Evolutionary conservation across 495 filamentous ascomycete genomes (phyloP).

Genomic region (Xylaria intraflava): DNA sequence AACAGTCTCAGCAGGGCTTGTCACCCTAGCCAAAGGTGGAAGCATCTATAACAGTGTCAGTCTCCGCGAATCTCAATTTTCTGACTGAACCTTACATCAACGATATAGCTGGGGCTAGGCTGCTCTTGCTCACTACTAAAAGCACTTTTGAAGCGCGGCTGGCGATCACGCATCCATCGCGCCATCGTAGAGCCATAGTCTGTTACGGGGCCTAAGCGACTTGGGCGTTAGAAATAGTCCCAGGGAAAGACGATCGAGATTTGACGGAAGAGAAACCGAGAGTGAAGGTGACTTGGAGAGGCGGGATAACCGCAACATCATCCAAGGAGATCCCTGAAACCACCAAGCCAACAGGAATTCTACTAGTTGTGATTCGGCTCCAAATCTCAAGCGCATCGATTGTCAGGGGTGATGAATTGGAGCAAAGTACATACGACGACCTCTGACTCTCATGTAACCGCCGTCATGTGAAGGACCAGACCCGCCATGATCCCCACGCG

Average conservation of each 20-base stretch:
- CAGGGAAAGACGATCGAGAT: background rate
- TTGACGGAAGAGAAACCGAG: background rate
- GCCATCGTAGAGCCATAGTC: constrained; percentile 92
- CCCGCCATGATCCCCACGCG: constrained; percentile 33
- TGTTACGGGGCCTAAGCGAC: constrained; percentile 65
- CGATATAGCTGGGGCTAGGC: constrained; percentile 78
- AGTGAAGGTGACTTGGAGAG: background rate
- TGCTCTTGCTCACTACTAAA: constrained; percentile 68
- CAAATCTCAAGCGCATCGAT: background rate
- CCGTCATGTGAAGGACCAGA: constrained; percentile 34
- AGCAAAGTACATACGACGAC: constrained; percentile 36
- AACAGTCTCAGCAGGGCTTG: constrained; percentile 72
- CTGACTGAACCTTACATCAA: constrained; percentile 60
- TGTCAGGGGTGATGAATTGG: background rate
- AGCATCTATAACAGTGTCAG: constrained; percentile 57
- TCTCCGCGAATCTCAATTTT: background rate
- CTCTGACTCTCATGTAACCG: constrained; percentile 33
- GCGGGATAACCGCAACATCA: background rate
- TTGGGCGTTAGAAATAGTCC: constrained; percentile 17
- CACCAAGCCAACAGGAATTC: background rate
- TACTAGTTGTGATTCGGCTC: background rate
- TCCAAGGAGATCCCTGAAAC: background rate
- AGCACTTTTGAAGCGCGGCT: constrained; percentile 63
- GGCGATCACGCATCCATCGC: constrained; percentile 85
- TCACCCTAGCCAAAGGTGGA: constrained; percentile 66